phyloP scores from a whole-genome alignment of 139 green algal genomes.

The Spirogloea muscicola region DNA sequence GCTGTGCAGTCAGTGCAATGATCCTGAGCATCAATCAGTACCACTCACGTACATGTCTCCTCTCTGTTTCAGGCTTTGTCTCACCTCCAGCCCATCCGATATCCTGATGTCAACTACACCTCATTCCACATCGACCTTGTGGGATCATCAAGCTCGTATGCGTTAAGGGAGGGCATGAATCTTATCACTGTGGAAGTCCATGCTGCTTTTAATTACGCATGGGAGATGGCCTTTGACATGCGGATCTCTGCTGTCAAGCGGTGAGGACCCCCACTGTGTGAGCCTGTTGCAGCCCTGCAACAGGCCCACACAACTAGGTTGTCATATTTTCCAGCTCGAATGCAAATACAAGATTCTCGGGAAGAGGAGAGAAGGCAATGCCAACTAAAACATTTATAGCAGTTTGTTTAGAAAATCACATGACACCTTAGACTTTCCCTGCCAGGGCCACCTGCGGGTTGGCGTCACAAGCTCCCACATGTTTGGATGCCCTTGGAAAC shows the following conservation, averaged over 20 bases:
- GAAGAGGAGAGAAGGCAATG: background rate
- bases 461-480: background rate
- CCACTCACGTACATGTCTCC: too few relatives aligned
- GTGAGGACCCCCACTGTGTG: background rate
- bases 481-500: conserved; percentile 4
- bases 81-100: too few relatives aligned
- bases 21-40: conserved; percentile 1
- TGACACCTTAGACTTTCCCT: background rate
- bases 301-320: background rate
- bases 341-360: background rate
- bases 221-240: conserved; percentile 26
- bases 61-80: too few relatives aligned
- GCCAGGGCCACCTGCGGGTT: background rate
- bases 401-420: background rate
- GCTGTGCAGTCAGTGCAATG: too few relatives aligned
- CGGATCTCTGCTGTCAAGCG: background rate
- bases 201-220: background rate
- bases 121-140: too few relatives aligned
- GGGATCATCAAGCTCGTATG: too few relatives aligned
- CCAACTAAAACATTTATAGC: background rate
- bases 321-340: background rate
- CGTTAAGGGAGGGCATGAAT: conserved; percentile 22
- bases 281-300: too few relatives aligned
- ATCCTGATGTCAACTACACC: too few relatives aligned
- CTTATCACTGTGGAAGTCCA: conserved; percentile 12